Base-by-base conservation (phyloP, 2,329 filamentous ascomycete species). In the Fusarium temperatum region DNA sequence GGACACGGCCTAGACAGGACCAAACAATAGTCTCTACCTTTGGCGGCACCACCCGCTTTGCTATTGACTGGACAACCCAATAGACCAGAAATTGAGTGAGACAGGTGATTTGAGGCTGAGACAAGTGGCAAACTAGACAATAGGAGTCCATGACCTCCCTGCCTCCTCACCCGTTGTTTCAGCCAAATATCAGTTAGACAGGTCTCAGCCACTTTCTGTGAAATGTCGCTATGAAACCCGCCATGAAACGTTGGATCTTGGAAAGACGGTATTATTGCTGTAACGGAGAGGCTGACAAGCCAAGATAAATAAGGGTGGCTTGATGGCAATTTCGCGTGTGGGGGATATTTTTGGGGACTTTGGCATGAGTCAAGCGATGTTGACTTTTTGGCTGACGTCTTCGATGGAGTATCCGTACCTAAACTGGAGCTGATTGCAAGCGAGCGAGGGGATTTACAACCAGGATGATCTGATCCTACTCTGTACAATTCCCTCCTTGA, bases 31-130 rank as follows among this genome's bases (percentile, higher is more conserved):
- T 32, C 30, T 60, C 35, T 45, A 7, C 51, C 13, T n/a, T n/a
- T 61, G 65, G 47, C 47, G 65, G 65, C 47, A 63, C 63, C 65
- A 60, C 54, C 65, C 65, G 65, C 65, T 61, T 67, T 39, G 8
- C 35, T 41, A 48, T 54, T 50, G 47, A 67, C 32, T 54, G 17
- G 63, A 53, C 42, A 41, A 42, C 54, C 47, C 54, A 55, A 57
- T 54, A 26, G 44, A n/a, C 20, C 12, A 38, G 17, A 9, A 26
- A 28, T 28, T 30, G n/a, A 47, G 36, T 51, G 32, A 35, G 54
- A 28, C 22, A 22, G 45, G 13, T 24, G 18, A 63, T 63, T 56
- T 42, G 36, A 32, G 38, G 50, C 42, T 57, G 28, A 38, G 30
- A 30, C 38, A 64, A 57, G 50, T 57, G 36, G 22, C 57, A 39